Conservation (phyloP, 2,329 filamentous ascomycete genomes). For the Fusarium scirpi region DNA sequence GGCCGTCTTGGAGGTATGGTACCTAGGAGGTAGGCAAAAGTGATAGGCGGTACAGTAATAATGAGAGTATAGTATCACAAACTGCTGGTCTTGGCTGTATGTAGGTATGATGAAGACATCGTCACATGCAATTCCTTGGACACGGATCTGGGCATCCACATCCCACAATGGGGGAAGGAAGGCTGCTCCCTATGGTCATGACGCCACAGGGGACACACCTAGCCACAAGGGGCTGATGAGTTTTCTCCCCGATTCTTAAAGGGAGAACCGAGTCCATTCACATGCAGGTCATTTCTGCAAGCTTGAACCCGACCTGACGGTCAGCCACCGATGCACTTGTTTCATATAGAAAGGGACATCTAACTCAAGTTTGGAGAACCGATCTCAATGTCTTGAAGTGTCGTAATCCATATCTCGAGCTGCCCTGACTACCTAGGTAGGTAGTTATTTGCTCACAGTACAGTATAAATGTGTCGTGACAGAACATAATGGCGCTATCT, state of each 20-base stretch:
- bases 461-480: neutral
- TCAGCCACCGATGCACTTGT: slow-evolving; percentile 22
- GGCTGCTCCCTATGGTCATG: slow-evolving; percentile 1
- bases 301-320: slow-evolving; percentile 13
- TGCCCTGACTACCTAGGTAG: neutral
- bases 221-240: slow-evolving; percentile 33
- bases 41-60: neutral
- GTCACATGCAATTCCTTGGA: slow-evolving; percentile 30
- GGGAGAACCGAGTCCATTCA: neutral
- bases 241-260: slow-evolving; percentile 9
- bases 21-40: neutral
- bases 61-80: neutral
- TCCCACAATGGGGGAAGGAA: slow-evolving; percentile 2
- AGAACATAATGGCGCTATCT: neutral
- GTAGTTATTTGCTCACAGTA: neutral
- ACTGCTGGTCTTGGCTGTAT: neutral
- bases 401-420: neutral
- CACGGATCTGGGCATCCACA: neutral
- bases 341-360: slow-evolving; percentile 20
- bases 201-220: slow-evolving; percentile 18
- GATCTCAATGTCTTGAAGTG: neutral
- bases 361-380: neutral
- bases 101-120: slow-evolving; percentile 27
- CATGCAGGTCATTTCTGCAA: slow-evolving; percentile 32
- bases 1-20: neutral